Conservation (phyloP, 2,329 filamentous ascomycete genomes). For the Hirsutella thompsonii region DNA sequence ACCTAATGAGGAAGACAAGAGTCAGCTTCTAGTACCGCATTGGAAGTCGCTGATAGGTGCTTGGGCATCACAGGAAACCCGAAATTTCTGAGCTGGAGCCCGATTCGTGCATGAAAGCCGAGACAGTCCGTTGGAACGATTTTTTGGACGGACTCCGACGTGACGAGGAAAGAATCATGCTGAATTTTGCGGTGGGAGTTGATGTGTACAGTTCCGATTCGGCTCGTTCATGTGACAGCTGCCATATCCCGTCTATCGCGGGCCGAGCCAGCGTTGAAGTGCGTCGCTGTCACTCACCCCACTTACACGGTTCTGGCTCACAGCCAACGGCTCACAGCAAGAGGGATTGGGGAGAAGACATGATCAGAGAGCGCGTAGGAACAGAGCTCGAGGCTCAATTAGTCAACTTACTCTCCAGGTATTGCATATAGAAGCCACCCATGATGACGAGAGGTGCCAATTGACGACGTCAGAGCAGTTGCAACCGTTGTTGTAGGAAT, state of each 20-base stretch:
- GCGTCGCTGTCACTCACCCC: neutral
- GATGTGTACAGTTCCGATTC: no score
- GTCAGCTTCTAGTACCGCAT: neutral
- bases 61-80: no score
- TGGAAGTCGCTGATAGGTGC: neutral
- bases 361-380: neutral
- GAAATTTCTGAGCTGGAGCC: no score
- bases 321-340: neutral
- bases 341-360: neutral
- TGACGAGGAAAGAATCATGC: no score
- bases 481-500: constrained; percentile 4
- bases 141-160: no score
- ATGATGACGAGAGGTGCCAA: constrained; percentile 28
- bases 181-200: no score
- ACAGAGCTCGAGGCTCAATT: constrained; percentile 3
- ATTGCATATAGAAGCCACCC: constrained; percentile 59
- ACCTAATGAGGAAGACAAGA: constrained; percentile 38
- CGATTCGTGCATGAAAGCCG: no score
- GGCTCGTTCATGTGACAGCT: no score
- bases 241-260: no score
- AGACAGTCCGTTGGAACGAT: no score
- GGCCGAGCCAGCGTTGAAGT: no score
- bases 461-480: constrained; percentile 5
- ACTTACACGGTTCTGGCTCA: neutral
- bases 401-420: constrained; percentile 56